phyloP scores from a whole-genome alignment of 306 rosid species.

The Astragalus membranaceus region DNA sequence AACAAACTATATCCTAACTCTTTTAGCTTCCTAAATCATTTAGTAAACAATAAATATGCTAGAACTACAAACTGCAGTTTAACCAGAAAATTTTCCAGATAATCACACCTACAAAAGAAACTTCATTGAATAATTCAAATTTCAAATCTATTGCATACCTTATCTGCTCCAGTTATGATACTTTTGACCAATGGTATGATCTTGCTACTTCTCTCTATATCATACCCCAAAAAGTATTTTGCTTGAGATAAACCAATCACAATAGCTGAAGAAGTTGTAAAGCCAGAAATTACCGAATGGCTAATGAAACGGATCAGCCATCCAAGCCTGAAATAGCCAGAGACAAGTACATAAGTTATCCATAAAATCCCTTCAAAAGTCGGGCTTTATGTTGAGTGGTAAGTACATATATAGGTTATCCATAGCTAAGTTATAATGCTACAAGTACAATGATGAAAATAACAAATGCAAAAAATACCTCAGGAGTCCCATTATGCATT shows the following conservation, averaged over 20 bases:
- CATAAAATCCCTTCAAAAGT: slow-evolving; percentile 8
- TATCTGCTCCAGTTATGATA: slow-evolving; percentile 78
- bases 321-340: slow-evolving; percentile 75
- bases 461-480: slow-evolving; percentile 45
- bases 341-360: slow-evolving; percentile 7
- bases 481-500: slow-evolving; percentile 89
- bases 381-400: slow-evolving; percentile 9
- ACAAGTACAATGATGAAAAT: slow-evolving; percentile 3
- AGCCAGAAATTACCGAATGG: slow-evolving; percentile 99
- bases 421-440: background rate
- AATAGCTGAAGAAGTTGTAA: slow-evolving; percentile 90
- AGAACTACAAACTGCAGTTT: background rate
- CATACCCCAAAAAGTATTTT: slow-evolving; percentile 85
- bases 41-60: slow-evolving; percentile 1
- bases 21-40: background rate
- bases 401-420: background rate
- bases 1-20: background rate
- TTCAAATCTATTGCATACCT: slow-evolving; percentile 50
- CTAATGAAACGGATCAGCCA: slow-evolving; percentile 97
- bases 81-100: slow-evolving; percentile 3
- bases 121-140: slow-evolving; percentile 7
- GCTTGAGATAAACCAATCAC: slow-evolving; percentile 94
- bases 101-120: slow-evolving; percentile 2
- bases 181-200: slow-evolving; percentile 83
- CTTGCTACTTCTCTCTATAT: slow-evolving; percentile 69